Evolutionary conservation across 148 eudicot species (phyloP), one percentile per base, ranked within the genome.

Genomic region (Silene latifolia): DNA sequence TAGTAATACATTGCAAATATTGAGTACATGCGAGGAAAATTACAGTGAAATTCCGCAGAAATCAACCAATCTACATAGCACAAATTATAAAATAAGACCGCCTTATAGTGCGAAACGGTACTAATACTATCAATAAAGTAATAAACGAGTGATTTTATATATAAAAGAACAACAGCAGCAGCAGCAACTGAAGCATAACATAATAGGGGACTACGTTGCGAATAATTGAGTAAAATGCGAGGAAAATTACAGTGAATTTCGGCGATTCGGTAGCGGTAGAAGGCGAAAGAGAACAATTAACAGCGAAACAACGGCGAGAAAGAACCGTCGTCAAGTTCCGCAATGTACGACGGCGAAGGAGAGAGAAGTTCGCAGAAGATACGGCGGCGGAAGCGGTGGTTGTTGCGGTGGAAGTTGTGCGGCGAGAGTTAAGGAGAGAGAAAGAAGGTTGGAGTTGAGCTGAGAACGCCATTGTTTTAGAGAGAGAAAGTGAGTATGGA

Each of bases 161-260:
- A 35, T 5, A 35, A 35, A 35, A 35, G 3, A 35, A 35, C 42
- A 35, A 35, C 42, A 35, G 7, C 42, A 35, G 42, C 42, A 35
- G 29, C n/a, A 32, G 29, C 23, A 64, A 63, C 9, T n/a, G 63
- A 57, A 9, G 44, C 8, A 39, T 39, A 39, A 39, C 44, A 3
- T 35, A 35, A 35, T 35, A 2, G 29, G 29, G 42, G 3, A 35
- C 5, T 35, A 35, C 42, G 7, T 35, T 35, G 42, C 42, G 42
- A 39, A 39, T 5, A 39, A 39, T 7, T 7, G 44, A 39, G 44
- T 39, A 67, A 12, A 54, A 14, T 3, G 21, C 4, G 19, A 70
- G 44, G 47, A 7, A 48, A 68, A 12, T 53, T 67, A 88, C 96
- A 85, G 86, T 80, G 67, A 87, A 82, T 71, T 86, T 86, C 13